Evolutionary conservation across 345 rosid species (phyloP).

Genomic region (Eucalyptus tenuipes): DNA sequence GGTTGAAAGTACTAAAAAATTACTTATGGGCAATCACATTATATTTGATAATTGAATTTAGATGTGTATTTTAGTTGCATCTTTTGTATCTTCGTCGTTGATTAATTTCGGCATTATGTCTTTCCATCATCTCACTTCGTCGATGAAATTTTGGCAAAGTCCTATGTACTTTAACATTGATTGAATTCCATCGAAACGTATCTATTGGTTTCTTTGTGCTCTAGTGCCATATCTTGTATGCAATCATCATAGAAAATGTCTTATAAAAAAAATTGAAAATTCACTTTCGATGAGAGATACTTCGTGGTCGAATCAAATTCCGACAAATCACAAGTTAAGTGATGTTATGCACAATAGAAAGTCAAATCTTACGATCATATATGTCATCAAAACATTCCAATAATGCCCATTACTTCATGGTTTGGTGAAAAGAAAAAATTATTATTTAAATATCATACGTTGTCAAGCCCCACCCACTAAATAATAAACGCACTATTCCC

Average conservation of each 20-base stretch:
- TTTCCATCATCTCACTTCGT: not conserved
- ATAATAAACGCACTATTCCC: not conserved
- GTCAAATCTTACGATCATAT: not conserved
- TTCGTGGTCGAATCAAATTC: not conserved
- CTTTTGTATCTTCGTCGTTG: fast-evolving
- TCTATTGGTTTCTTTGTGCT: not conserved
- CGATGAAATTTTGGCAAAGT: not conserved
- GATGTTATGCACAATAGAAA: not conserved
- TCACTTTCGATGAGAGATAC: not conserved
- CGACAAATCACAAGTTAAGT: not conserved
- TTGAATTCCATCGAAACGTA: not conserved
- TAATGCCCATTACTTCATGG: not conserved
- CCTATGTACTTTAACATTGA: not conserved
- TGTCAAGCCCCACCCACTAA: not conserved
- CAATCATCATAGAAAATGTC: not conserved
- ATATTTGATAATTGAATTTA: not conserved
- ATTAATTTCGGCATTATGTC: not conserved
- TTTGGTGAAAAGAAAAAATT: not conserved
- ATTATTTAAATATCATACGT: not conserved
- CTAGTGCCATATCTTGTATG: not conserved
- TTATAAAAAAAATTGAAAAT: not conserved
- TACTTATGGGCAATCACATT: not conserved
- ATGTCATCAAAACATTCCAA: not conserved
- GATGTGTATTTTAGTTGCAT: not conserved
- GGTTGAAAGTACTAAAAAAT: not conserved